Percentiles rank a stretch among this genome's conserved stretches.
These are phyloP conservation scores for Gymnopilus junonius DNA, from an alignment of 768 basidiomycete species.

Conservation along the genomic window DNA sequence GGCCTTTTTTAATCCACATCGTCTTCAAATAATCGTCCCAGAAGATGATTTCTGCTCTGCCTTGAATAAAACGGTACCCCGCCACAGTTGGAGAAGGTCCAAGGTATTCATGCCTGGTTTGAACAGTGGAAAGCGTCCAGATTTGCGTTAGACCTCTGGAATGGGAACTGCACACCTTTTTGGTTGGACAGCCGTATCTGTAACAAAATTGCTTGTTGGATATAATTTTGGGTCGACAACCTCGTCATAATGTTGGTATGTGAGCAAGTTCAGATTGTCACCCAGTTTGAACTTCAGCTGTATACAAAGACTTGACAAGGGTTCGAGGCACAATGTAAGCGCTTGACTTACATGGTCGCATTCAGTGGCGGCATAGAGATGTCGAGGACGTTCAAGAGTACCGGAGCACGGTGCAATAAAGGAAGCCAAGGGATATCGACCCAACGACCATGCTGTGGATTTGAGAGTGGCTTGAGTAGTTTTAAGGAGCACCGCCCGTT, in stretches of 20 bases:
- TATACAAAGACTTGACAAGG: no score
- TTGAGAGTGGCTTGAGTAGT: not conserved
- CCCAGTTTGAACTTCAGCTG: not conserved
- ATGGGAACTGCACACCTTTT: not conserved
- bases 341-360: not conserved
- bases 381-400: not conserved
- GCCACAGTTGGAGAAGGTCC: not conserved
- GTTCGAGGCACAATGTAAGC: not conserved
- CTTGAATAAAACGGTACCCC: not conserved
- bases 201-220: not conserved
- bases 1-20: not conserved
- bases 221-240: not conserved
- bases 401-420: not conserved
- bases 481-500: not conserved
- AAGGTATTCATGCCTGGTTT: not conserved
- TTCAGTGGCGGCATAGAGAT: not conserved
- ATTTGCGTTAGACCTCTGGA: not conserved
- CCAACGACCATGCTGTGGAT: not conserved
- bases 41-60: not conserved
- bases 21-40: not conserved
- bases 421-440: not conserved
- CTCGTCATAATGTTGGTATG: constrained; percentile 1
- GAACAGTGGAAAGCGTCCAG: not conserved
- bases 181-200: constrained; percentile 2
- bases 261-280: not conserved